Conservation (phyloP, 805 yeast species). For the Saccharomycopsis fermentans region DNA sequence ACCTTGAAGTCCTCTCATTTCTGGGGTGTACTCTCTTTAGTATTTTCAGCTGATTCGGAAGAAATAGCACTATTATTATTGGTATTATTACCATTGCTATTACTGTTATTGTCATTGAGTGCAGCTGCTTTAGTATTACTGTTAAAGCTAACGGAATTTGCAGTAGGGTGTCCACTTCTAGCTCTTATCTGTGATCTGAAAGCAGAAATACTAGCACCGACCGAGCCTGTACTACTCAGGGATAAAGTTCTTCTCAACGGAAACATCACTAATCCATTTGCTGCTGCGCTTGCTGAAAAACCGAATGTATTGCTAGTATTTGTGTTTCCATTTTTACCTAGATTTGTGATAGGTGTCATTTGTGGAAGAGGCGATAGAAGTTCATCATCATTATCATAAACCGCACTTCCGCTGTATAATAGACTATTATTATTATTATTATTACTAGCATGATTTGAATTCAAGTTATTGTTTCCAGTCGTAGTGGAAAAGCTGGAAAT, state of each 20-base stretch:
- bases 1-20: background rate
- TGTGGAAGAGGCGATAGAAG: background rate
- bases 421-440: constrained; percentile 1
- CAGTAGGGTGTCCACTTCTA: background rate
- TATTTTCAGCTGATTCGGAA: background rate
- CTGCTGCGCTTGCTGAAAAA: background rate
- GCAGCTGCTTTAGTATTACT: background rate
- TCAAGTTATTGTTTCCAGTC: background rate
- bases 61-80: constrained; percentile 1
- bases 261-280: constrained; percentile 9
- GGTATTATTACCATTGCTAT: background rate
- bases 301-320: background rate
- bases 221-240: constrained; percentile 1
- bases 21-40: background rate
- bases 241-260: constrained; percentile 13
- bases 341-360: background rate
- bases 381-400: background rate
- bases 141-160: background rate
- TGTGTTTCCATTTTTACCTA: background rate
- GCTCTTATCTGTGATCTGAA: background rate
- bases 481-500: constrained; percentile 12
- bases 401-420: background rate
- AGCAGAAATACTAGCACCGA: background rate
- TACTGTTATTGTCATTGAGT: background rate
- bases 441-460: constrained; percentile 1